phyloP scores from a whole-genome alignment of 805 yeast genomes.

The Zygoascus biomembranicola region DNA sequence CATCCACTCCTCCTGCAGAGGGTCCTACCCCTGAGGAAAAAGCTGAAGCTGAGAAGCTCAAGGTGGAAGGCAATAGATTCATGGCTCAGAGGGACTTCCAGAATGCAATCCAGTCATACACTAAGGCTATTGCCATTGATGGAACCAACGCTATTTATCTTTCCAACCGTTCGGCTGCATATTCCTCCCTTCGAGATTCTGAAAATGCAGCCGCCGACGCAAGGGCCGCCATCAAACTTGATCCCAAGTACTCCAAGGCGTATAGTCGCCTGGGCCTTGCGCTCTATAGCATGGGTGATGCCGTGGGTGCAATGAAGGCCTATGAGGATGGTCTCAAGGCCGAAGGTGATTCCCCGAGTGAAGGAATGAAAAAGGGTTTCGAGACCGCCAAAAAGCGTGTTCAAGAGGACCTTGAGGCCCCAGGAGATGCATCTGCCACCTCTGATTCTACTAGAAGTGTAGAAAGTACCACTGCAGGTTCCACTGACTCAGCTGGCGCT shows the following conservation, averaged over 20 bases:
- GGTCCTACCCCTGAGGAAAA: slow-evolving; percentile 34
- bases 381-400: slow-evolving; percentile 89
- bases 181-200: slow-evolving; percentile 68
- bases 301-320: slow-evolving; percentile 82
- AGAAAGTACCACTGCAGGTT: slow-evolving; percentile 24
- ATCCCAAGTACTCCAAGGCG: slow-evolving; percentile 81
- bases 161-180: slow-evolving; percentile 96
- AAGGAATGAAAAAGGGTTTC: slow-evolving; percentile 85
- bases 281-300: slow-evolving; percentile 86
- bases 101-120: slow-evolving; percentile 66
- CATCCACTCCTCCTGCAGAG: slow-evolving; percentile 3
- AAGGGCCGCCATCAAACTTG: slow-evolving; percentile 64
- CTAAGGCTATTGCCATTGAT: slow-evolving; percentile 65
- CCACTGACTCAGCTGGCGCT: slow-evolving; percentile 19
- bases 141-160: slow-evolving; percentile 73
- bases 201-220: slow-evolving; percentile 80
- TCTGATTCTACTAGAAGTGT: slow-evolving; percentile 28
- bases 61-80: slow-evolving; percentile 81
- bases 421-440: slow-evolving; percentile 27
- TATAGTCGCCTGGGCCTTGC: slow-evolving; percentile 95
- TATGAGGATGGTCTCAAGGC: slow-evolving; percentile 79
- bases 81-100: slow-evolving; percentile 71
- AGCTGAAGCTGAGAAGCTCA: slow-evolving; percentile 74
- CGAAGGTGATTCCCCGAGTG: slow-evolving; percentile 79
- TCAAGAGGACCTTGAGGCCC: slow-evolving; percentile 46